Evolutionary conservation across 257 asterid species (phyloP).

Genomic region (Solanum corneliomulleri): DNA sequence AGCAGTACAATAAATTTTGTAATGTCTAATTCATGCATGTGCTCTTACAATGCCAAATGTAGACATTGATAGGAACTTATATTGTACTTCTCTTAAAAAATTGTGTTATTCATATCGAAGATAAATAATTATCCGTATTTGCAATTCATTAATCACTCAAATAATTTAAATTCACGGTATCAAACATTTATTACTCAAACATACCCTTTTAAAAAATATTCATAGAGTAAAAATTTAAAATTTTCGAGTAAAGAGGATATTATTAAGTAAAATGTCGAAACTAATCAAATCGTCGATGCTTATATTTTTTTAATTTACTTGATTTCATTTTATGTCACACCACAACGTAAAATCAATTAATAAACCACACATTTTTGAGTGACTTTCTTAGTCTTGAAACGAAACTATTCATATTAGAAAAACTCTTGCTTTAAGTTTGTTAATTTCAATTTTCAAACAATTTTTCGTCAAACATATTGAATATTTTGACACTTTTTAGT

Average conservation of each 20-base stretch:
- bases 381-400: background rate
- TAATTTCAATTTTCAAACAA: background rate
- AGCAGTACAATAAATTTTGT: background rate
- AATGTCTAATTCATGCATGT: background rate
- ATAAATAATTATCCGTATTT: background rate
- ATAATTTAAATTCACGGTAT: no score
- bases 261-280: background rate
- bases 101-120: background rate
- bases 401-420: background rate
- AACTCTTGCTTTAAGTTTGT: background rate
- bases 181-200: no score
- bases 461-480: background rate
- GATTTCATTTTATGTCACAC: background rate
- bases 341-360: background rate
- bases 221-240: no score
- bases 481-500: background rate
- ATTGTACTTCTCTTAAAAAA: background rate
- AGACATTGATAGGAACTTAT: background rate
- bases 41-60: background rate
- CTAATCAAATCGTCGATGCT: background rate
- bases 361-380: background rate
- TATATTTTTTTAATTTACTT: background rate
- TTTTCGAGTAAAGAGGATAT: no score
- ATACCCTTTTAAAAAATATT: background rate
- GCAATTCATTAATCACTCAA: background rate